Percentiles rank a stretch among this genome's conserved stretches.
phyloP scores from a whole-genome alignment of 441 rosid genomes.

The Pelargonium australe region DNA sequence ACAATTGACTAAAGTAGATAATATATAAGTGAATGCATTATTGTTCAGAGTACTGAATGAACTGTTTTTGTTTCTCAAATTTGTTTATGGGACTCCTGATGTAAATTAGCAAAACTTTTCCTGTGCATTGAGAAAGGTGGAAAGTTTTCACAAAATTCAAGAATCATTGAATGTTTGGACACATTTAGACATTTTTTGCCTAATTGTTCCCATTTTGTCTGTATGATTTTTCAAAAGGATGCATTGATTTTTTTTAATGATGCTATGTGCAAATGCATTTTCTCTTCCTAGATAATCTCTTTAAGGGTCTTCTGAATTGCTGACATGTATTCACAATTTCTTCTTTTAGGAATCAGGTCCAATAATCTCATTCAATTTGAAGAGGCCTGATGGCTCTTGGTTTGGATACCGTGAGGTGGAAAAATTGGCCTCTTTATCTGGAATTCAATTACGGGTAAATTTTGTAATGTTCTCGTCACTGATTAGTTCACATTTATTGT shows the following conservation, averaged over 20 bases:
- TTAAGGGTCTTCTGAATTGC: slow-evolving; percentile 4
- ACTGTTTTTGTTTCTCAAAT: background rate
- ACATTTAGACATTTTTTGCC: background rate
- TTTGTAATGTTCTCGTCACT: slow-evolving; percentile 14
- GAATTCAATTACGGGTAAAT: slow-evolving; percentile 90
- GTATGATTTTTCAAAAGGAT: background rate
- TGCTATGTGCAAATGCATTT: background rate
- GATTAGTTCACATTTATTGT: background rate
- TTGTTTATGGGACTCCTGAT: background rate
- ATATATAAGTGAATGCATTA: background rate
- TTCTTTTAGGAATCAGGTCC: slow-evolving; percentile 50
- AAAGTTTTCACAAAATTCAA: background rate
- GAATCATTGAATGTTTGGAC: background rate
- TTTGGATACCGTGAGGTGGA: slow-evolving; percentile 92
- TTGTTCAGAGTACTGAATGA: background rate
- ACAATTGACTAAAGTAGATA: background rate
- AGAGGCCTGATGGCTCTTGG: slow-evolving; percentile 91
- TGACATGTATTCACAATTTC: slow-evolving; percentile 23
- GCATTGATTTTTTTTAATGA: background rate
- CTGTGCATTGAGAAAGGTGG: background rate
- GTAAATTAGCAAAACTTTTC: background rate
- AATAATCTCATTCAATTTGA: slow-evolving; percentile 71
- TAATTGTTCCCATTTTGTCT: background rate
- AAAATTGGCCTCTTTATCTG: slow-evolving; percentile 84
- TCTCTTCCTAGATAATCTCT: background rate